phyloP scores from a whole-genome alignment of 2,329 filamentous ascomycete species.

The Apiospora malaysiana region DNA sequence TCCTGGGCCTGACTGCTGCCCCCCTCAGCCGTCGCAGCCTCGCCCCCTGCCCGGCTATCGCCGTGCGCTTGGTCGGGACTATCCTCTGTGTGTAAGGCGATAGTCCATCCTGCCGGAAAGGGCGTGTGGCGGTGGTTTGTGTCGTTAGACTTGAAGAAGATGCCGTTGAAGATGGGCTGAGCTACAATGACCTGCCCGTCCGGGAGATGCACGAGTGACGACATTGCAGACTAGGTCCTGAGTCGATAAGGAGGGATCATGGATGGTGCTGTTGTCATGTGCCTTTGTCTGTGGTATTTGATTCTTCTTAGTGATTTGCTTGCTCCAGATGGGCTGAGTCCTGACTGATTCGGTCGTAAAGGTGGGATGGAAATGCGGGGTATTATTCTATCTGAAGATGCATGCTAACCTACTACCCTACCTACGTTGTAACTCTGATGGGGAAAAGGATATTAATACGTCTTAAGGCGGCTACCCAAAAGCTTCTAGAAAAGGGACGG shows the following conservation, averaged over 20 bases:
- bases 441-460: slow-evolving; percentile 12
- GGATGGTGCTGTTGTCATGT: slow-evolving; percentile 16
- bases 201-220: slow-evolving; percentile 70
- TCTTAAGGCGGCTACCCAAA: slow-evolving; percentile 3
- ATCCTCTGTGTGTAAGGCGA: slow-evolving; percentile 77
- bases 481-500: slow-evolving; percentile 6
- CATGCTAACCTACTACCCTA: not conserved
- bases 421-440: not conserved
- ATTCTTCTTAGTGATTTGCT: not conserved
- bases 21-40: slow-evolving; percentile 37
- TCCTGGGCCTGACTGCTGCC: slow-evolving; percentile 41
- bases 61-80: slow-evolving; percentile 35
- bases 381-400: not conserved
- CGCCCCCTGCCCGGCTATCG: slow-evolving; percentile 38
- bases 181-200: slow-evolving; percentile 87
- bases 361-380: slow-evolving; percentile 14
- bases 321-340: not conserved
- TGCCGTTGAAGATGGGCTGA: slow-evolving; percentile 86
- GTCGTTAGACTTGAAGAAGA: slow-evolving; percentile 86
- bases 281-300: not conserved
- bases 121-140: slow-evolving; percentile 70
- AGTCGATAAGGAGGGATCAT: not conserved
- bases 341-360: slow-evolving; percentile 15
- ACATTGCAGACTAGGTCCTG: not conserved
- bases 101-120: slow-evolving; percentile 88